phyloP scores from a whole-genome alignment of 208 protist genomes.

The Giardia muris region DNA sequence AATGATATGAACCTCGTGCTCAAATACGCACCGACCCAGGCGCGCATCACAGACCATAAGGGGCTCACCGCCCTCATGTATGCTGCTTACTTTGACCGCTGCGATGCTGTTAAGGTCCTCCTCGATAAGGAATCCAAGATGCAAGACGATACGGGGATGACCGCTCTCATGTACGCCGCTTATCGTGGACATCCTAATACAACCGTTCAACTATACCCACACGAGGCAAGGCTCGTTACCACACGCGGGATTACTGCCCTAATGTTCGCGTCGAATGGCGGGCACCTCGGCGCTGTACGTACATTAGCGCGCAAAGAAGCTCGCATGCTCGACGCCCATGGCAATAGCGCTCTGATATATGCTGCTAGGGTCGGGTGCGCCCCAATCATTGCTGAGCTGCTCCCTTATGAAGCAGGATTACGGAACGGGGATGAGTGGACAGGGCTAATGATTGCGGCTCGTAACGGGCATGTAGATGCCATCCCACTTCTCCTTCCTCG shows the following conservation, averaged over 20 bases:
- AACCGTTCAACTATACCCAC: background rate
- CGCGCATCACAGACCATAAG: background rate
- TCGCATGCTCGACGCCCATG: background rate
- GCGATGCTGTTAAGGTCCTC: background rate
- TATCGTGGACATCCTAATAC: background rate
- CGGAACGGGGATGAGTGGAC: background rate
- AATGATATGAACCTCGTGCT: background rate
- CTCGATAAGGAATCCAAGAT: background rate
- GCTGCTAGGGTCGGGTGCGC: background rate
- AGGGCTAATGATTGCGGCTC: background rate
- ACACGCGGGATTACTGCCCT: background rate
- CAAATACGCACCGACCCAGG: background rate
- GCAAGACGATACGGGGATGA: background rate
- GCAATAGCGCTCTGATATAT: background rate
- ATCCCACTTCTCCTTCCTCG: background rate
- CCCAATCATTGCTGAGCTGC: background rate
- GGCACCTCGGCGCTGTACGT: background rate
- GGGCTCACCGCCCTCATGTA: conserved; percentile 4
- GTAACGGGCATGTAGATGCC: background rate
- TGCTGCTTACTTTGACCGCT: background rate
- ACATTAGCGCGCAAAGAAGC: background rate
- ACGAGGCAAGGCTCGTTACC: background rate
- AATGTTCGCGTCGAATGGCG: background rate
- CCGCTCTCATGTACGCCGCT: conserved; percentile 15
- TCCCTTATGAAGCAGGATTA: background rate